Conservation (phyloP, 2,329 filamentous ascomycete species). For the Ophiosphaerella herpotricha region DNA sequence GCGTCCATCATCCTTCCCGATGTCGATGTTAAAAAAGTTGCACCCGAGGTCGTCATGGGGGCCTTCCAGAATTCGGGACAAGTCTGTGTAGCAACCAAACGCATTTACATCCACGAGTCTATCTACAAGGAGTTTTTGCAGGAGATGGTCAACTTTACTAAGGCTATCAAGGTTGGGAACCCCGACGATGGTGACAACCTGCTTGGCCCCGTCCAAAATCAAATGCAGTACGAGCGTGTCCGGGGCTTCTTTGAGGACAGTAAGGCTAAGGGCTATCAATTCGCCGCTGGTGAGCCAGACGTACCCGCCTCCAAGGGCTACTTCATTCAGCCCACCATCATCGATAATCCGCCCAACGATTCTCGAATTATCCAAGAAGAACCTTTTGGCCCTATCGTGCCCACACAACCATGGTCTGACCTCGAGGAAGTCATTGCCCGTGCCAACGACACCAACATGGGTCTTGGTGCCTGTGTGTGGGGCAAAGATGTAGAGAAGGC, state of each 20-base stretch:
- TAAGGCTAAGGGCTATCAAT: conserved; percentile 57
- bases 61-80: conserved; percentile 64
- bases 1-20: conserved; percentile 63
- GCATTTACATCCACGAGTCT: conserved; percentile 46
- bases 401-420: conserved; percentile 65
- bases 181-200: conserved; percentile 51
- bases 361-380: conserved; percentile 64
- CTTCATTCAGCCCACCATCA: conserved; percentile 65
- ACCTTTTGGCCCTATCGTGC: conserved; percentile 68
- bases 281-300: conserved; percentile 56
- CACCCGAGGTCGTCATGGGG: conserved; percentile 56
- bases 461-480: conserved; percentile 60
- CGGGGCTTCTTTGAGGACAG: conserved; percentile 62
- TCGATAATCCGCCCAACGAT: conserved; percentile 62
- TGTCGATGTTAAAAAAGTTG: conserved; percentile 58
- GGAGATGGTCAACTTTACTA: conserved; percentile 54
- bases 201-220: conserved; percentile 67
- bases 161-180: conserved; percentile 47
- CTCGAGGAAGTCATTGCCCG: conserved; percentile 57
- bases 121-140: conserved; percentile 46
- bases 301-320: conserved; percentile 52
- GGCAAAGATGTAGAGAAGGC: conserved; percentile 51
- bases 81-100: conserved; percentile 43
- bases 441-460: conserved; percentile 55
- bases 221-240: conserved; percentile 67